Base-by-base conservation (phyloP, 345 rosid genomes). In the Populus davidiana region DNA sequence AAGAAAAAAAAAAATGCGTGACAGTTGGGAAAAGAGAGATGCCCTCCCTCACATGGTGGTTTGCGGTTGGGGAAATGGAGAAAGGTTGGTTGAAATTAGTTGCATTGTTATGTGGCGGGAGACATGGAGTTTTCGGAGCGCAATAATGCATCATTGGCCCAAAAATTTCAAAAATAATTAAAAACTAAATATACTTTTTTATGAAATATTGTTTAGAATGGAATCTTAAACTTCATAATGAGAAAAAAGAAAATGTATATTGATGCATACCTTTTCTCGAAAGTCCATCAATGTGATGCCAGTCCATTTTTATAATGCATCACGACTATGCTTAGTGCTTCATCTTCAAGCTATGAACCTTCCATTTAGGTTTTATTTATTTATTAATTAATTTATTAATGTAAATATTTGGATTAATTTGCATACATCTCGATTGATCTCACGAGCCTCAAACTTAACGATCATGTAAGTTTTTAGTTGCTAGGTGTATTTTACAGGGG, bases 21-120 rank as follows among this genome's bases (percentile, higher is more conserved):
- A 9, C 31, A 11, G 9, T 9, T 69, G 2, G 23, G 29, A 16
- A 38, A 38, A 71, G 39, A 63, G 23, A 61, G 67, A 65, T 0
- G 16, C 23, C 25, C 44, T 5, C 13, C 75, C 71, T 50, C n/a
- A 5, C 56, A 18, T 18, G 56, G 72, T 69, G 78, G 69, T 20
- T 39, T 31, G 71, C 66, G 35, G 79, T 66, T 74, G 75, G 43
- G 80, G 69, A 36, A 69, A 21, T 59, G 31, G 35, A 17, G 16
- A 50, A 4, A 2, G 13, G 72, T 69, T 73, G 36, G 80, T 39
- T 69, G 67, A n/a, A 68, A 62, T 50, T 33, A 33, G 83, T 10
- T 21, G 33, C 54, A 68, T 33, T 1, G 41, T 17, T 5, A 18
- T 50, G 29, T 6, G 29, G 38, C 33, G 25, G 44, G 49, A 16